These are phyloP conservation scores for Dactylonectria macrodidyma DNA, from an alignment of 2,329 filamentous ascomycete species.

Conservation along the genomic window DNA sequence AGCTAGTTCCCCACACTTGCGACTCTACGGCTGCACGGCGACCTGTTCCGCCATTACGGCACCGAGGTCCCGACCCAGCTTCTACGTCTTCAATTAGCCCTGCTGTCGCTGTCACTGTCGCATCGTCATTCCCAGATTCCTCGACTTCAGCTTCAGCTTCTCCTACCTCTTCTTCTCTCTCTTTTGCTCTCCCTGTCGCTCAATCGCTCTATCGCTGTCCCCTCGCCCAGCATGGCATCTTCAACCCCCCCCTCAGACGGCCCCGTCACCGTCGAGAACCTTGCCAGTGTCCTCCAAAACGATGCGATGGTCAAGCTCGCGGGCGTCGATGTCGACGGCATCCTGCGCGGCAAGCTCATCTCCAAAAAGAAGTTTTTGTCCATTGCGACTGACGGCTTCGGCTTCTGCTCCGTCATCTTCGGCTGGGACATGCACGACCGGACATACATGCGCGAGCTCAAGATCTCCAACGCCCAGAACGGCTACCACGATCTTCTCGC, in stretches of 20 bases:
- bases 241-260: conserved; percentile 32
- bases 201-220: neutral
- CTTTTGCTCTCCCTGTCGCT: conserved; percentile 14
- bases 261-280: conserved; percentile 71
- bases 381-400: conserved; percentile 85
- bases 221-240: conserved; percentile 46
- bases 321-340: conserved; percentile 88
- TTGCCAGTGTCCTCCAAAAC: conserved; percentile 76
- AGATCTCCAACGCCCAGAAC: conserved; percentile 91
- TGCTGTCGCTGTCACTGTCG: conserved; percentile 9
- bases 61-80: conserved; percentile 20
- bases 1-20: conserved; percentile 23
- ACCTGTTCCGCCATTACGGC: conserved; percentile 18
- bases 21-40: conserved; percentile 19
- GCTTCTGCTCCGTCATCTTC: conserved; percentile 95
- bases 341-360: conserved; percentile 90
- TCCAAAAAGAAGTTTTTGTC: conserved; percentile 94
- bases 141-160: conserved; percentile 1
- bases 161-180: neutral
- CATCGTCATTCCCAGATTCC: conserved; percentile 3
- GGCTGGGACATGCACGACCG: conserved; percentile 98
- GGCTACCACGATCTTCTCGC: conserved; percentile 91
- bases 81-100: conserved; percentile 24
- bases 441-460: conserved; percentile 88
- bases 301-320: conserved; percentile 90